Conservation (phyloP, 1,284 basidiomycete species). For the Melanopsichium pennsylvanicum region DNA sequence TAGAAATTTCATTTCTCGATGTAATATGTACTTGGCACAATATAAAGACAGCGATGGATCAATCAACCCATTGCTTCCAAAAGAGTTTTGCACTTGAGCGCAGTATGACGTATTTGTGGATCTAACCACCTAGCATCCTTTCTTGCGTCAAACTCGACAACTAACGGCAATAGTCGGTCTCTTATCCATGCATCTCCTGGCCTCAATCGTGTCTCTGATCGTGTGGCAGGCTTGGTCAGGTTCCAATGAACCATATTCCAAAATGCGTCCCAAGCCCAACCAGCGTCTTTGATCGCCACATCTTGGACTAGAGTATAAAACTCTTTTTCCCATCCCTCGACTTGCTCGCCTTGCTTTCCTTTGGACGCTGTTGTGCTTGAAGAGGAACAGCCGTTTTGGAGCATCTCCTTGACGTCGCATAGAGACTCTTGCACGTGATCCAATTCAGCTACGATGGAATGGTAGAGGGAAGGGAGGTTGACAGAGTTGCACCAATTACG, state of each 20-base stretch:
- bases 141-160: conserved; percentile 10
- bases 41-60: too few relatives aligned
- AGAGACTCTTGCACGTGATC: conserved; percentile 67
- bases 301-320: conserved; percentile 48
- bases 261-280: conserved; percentile 62
- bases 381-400: too few relatives aligned
- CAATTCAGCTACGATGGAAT: conserved; percentile 66
- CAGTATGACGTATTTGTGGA: conserved; percentile 3
- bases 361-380: too few relatives aligned
- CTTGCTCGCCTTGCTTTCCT: not conserved
- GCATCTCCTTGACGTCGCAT: conserved; percentile 68
- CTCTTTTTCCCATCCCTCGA: conserved; percentile 39
- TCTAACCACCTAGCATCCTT: conserved; percentile 20
- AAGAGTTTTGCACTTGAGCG: conserved; percentile 4
- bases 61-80: conserved; percentile 3
- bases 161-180: conserved; percentile 10
- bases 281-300: conserved; percentile 52
- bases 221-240: conserved; percentile 21
- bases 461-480: conserved; percentile 68
- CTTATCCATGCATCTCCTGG: conserved; percentile 14
- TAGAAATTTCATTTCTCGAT: conserved; percentile 2
- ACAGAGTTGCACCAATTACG: conserved; percentile 69
- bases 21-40: too few relatives aligned
- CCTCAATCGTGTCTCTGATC: not conserved
- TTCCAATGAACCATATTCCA: conserved; percentile 58